These are phyloP conservation scores for Plantago rigida DNA, from an alignment of 305 asterid species.

Conservation along the genomic window DNA sequence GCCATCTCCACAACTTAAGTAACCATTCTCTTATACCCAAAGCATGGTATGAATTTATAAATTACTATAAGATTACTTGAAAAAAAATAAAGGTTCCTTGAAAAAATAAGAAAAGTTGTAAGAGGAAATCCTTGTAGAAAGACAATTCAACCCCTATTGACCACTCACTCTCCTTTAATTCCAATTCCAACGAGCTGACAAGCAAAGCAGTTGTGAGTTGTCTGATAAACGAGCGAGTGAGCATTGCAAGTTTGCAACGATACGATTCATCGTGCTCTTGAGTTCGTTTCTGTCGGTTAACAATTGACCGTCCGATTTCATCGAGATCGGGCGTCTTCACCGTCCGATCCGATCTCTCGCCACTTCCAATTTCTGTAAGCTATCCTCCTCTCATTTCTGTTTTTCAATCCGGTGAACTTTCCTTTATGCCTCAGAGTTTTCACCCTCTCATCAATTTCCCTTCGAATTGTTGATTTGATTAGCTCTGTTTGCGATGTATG, in stretches of 20 bases:
- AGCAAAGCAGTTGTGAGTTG: too few relatives aligned
- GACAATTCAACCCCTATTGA: too few relatives aligned
- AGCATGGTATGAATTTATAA: too few relatives aligned
- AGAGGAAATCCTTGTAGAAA: too few relatives aligned
- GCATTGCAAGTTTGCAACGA: background rate
- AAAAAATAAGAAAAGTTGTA: too few relatives aligned
- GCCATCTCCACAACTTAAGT: too few relatives aligned
- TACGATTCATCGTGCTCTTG: background rate
- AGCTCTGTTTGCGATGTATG: background rate
- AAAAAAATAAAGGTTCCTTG: too few relatives aligned
- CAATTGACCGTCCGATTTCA: constrained; percentile 33
- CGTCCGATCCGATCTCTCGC: constrained; percentile 46
- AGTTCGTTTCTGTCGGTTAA: background rate
- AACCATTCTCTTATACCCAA: too few relatives aligned
- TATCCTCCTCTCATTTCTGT: constrained; percentile 5
- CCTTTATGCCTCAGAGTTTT: constrained; percentile 11
- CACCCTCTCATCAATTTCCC: background rate
- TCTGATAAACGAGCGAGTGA: too few relatives aligned
- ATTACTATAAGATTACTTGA: too few relatives aligned
- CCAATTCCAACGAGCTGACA: too few relatives aligned
- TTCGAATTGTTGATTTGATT: constrained; percentile 12
- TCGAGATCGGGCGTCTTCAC: background rate
- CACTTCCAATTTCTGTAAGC: constrained; percentile 29
- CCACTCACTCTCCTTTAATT: too few relatives aligned
- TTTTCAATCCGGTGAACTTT: background rate